Evolutionary conservation across 2,329 filamentous ascomycete genomes (phyloP).

Genomic region (Diaporthe capsici): DNA sequence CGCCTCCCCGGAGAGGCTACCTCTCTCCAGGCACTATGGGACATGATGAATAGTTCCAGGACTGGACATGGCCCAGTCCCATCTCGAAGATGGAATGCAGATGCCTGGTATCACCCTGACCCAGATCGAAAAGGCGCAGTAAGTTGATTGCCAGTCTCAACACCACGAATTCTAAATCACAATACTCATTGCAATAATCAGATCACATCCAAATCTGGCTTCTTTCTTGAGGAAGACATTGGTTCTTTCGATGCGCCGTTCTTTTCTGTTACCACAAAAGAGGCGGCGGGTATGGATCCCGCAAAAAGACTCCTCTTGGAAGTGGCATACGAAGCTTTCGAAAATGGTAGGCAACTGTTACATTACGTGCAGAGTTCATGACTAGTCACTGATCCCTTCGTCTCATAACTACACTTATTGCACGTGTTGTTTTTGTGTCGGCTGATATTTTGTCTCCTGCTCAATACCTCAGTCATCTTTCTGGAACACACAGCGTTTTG

Average conservation of each 20-base stretch:
- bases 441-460: too few relatives aligned
- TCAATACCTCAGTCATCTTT: not conserved
- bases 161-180: not conserved
- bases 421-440: too few relatives aligned
- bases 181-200: not conserved
- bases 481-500: too few relatives aligned
- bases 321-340: slow-evolving; percentile 28
- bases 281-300: slow-evolving; percentile 36
- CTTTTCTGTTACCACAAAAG: slow-evolving; percentile 36
- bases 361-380: not conserved
- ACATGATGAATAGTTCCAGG: slow-evolving; percentile 41
- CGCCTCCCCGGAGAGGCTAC: slow-evolving; percentile 60
- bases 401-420: too few relatives aligned
- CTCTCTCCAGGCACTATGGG: slow-evolving; percentile 60
- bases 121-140: slow-evolving; percentile 18
- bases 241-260: slow-evolving; percentile 38
- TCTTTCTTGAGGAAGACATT: slow-evolving; percentile 13
- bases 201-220: slow-evolving; percentile 44
- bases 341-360: slow-evolving; percentile 32
- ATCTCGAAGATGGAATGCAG: not conserved
- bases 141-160: not conserved
- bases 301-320: slow-evolving; percentile 32
- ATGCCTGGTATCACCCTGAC: slow-evolving; percentile 26
- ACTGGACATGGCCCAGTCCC: slow-evolving; percentile 4
- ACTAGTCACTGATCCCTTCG: too few relatives aligned